A percentile compares a stretch with the other conserved stretches of the same genome.
phyloP scores from a whole-genome alignment of 208 protist species.

The Crithidia sp. region DNA sequence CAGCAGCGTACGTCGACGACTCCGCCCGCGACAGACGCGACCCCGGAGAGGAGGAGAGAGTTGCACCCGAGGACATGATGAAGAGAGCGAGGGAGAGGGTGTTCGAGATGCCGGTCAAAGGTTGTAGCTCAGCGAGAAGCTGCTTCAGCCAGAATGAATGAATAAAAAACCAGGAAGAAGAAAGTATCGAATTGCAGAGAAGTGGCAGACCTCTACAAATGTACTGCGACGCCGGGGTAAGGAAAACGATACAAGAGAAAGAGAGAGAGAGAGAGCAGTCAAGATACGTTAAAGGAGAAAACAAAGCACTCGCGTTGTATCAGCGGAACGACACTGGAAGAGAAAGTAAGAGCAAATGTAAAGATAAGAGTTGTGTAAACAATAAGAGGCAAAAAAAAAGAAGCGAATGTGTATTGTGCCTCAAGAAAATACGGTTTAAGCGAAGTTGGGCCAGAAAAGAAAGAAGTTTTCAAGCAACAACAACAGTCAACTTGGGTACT shows the following conservation, averaged over 20 bases:
- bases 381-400: too few species aligned
- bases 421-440: too few species aligned
- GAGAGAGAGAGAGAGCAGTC: neutral
- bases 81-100: neutral
- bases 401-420: too few species aligned
- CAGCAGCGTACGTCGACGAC: neutral
- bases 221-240: neutral
- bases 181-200: neutral
- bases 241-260: neutral
- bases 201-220: too few species aligned
- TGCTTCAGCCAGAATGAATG: neutral
- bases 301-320: too few species aligned
- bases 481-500: too few species aligned
- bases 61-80: conserved; percentile 4
- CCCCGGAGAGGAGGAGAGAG: neutral
- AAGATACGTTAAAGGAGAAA: too few species aligned
- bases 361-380: too few species aligned
- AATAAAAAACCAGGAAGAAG: neutral
- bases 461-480: too few species aligned
- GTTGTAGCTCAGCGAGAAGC: neutral
- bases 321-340: too few species aligned
- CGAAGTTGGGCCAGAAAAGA: too few species aligned
- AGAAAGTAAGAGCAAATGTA: too few species aligned
- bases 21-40: neutral
- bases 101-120: neutral